phyloP scores from a whole-genome alignment of 352 stramenopile genomes.

The Phytophthora nicotianae region DNA sequence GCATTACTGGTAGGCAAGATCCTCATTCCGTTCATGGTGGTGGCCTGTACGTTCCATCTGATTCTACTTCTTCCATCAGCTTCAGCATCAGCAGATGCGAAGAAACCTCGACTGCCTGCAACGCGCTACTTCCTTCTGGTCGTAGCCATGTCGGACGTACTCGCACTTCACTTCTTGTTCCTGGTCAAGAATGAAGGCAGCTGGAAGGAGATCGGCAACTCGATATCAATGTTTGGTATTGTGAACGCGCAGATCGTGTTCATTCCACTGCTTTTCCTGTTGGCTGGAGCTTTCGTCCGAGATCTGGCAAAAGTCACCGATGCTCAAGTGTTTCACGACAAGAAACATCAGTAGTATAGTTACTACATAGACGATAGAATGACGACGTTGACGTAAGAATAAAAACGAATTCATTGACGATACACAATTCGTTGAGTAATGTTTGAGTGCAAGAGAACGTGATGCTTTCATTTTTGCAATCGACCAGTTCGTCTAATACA shows the following conservation, averaged over 20 bases:
- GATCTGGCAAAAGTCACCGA: constrained; percentile 16
- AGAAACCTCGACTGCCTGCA: constrained; percentile 32
- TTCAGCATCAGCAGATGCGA: neutral
- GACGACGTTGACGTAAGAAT: neutral
- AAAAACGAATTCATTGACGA: no score
- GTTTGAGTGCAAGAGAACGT: no score
- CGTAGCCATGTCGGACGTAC: constrained; percentile 77
- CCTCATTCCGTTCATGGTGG: constrained; percentile 79
- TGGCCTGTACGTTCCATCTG: constrained; percentile 70
- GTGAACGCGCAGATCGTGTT: constrained; percentile 86
- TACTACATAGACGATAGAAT: neutral
- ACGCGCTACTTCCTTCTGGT: constrained; percentile 76
- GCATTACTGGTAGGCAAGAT: constrained; percentile 80
- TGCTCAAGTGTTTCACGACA: constrained; percentile 6
- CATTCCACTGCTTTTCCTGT: constrained; percentile 73
- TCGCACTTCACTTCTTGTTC: constrained; percentile 87
- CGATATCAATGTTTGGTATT: constrained; percentile 87
- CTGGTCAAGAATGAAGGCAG: constrained; percentile 84
- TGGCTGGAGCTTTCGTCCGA: constrained; percentile 45
- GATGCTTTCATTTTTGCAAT: neutral
- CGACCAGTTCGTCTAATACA: neutral
- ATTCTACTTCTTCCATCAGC: constrained; percentile 45
- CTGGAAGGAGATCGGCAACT: constrained; percentile 90
- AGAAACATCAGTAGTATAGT: constrained; percentile 24
- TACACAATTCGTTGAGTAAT: no score